phyloP scores from a whole-genome alignment of 306 rosid genomes.

The Rosa lucieae region DNA sequence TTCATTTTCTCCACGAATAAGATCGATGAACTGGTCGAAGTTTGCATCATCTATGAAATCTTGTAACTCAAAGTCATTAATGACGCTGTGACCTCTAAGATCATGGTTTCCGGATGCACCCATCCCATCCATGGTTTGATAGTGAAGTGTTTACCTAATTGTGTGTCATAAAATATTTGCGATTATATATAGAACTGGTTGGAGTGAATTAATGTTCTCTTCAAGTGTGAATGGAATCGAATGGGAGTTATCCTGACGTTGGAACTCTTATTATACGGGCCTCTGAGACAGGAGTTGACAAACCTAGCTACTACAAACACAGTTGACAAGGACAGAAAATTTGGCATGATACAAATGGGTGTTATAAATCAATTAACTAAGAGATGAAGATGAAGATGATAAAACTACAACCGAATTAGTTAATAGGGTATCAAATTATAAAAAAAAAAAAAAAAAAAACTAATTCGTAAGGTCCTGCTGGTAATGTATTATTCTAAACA shows the following conservation, averaged over 20 bases:
- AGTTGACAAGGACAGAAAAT: neutral
- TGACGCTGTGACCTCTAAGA: constrained; percentile 11
- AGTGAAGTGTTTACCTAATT: neutral
- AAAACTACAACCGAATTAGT: too few species aligned
- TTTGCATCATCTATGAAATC: constrained; percentile 58
- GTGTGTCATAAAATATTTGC: neutral
- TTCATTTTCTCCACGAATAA: constrained; percentile 58
- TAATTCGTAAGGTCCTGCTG: too few species aligned
- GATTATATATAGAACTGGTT: neutral
- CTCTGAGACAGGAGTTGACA: neutral
- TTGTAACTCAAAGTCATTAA: constrained; percentile 49
- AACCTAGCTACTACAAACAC: neutral
- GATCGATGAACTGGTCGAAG: constrained; percentile 65
- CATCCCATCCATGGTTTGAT: constrained; percentile 30
- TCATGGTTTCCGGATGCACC: constrained; percentile 29
- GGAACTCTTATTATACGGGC: neutral
- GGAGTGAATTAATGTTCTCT: neutral
- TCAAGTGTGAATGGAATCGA: constrained; percentile 31
- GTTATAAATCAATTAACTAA: too few species aligned
- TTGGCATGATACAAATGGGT: neutral
- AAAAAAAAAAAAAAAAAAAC: too few species aligned
- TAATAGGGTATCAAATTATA: too few species aligned
- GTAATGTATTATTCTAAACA: too few species aligned
- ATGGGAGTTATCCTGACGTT: neutral
- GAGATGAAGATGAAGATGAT: too few species aligned